phyloP scores from a whole-genome alignment of 306 rosid genomes.

The Rosa multiflora region DNA sequence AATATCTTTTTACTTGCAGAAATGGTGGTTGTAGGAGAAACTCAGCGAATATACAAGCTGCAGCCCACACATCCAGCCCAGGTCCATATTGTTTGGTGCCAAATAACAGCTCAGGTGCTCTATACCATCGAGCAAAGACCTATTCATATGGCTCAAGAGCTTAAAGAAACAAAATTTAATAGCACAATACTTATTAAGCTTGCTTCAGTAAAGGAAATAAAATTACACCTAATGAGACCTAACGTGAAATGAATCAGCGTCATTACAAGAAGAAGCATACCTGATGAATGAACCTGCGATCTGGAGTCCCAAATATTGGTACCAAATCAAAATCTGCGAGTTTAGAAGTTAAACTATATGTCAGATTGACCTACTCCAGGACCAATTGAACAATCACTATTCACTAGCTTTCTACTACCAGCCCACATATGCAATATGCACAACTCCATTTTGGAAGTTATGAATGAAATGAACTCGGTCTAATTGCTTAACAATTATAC shows the following conservation, averaged over 20 bases:
- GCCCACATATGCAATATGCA: neutral
- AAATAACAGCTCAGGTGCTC: slow-evolving; percentile 92
- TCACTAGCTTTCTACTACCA: neutral
- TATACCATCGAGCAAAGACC: slow-evolving; percentile 99
- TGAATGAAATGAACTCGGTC: too few species aligned
- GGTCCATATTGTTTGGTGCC: slow-evolving; percentile 94
- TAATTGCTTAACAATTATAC: neutral
- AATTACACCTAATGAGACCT: neutral
- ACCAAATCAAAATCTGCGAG: slow-evolving; percentile 98
- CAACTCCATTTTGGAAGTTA: too few species aligned
- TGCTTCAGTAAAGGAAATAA: neutral
- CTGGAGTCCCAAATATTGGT: slow-evolving; percentile 93
- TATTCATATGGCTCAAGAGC: slow-evolving; percentile 24
- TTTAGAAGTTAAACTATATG: slow-evolving; percentile 38
- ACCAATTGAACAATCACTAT: neutral
- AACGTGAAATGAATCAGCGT: slow-evolving; percentile 5
- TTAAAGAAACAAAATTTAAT: neutral
- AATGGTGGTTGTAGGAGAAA: slow-evolving; percentile 89
- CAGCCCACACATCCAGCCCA: slow-evolving; percentile 98
- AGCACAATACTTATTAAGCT: neutral
- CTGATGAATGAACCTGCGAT: slow-evolving; percentile 77
- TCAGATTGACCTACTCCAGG: neutral
- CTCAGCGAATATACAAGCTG: slow-evolving; percentile 94
- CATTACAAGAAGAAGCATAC: neutral
- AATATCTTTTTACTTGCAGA: slow-evolving; percentile 64